Base-by-base conservation (phyloP, 2,329 filamentous ascomycete species). In the Penicillium brasilianum region DNA sequence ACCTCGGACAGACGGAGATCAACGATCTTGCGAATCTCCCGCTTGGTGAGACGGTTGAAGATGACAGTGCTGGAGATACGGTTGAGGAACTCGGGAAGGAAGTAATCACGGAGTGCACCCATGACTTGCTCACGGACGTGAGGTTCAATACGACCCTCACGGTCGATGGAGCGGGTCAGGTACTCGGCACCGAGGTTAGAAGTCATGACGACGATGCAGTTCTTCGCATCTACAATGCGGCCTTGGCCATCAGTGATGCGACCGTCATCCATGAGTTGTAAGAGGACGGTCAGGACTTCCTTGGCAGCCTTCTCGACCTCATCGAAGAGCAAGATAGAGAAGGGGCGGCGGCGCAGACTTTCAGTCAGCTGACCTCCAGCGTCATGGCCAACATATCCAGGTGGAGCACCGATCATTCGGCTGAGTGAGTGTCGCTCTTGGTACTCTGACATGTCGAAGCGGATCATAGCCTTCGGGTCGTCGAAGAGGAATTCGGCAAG, bases 391-490 rank as follows among this genome's bases (percentile, higher is more conserved):
- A 99, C 93, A 69, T 99, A 99, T 66, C 95, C 95, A 4, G 95
- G 95, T 20, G 95, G 95, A 20, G 95, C 93, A 75, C 95, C 95
- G 70, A 99, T 99, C 92, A 99, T 97, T 62, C 95, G 88, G 76
- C 92, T 96, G 14, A 99, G 86, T 0, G 94, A 90, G 77, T 99
- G 95, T 5, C 94, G 90, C 79, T 99, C 95, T 78, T 99, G 96
- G 78, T 99, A 99, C 79, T 99, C 95, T 5, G 94, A 98, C 95
- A 99, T 99, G 76, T 99, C 95, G 81, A 99, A 96, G 41, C 95
- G 90, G 71, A 99, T 97, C 95, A 99, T 98, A 36, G 94, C 84
- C 82, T 97, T 97, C 28, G 94, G 82, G 70, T 99, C 95, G 75
- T 99, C 95, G 81, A 99, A 99, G 30, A 99, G 84, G 82, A 99